phyloP scores from a whole-genome alignment of 2,329 filamentous ascomycete genomes.

The Ramularia endophylla region DNA sequence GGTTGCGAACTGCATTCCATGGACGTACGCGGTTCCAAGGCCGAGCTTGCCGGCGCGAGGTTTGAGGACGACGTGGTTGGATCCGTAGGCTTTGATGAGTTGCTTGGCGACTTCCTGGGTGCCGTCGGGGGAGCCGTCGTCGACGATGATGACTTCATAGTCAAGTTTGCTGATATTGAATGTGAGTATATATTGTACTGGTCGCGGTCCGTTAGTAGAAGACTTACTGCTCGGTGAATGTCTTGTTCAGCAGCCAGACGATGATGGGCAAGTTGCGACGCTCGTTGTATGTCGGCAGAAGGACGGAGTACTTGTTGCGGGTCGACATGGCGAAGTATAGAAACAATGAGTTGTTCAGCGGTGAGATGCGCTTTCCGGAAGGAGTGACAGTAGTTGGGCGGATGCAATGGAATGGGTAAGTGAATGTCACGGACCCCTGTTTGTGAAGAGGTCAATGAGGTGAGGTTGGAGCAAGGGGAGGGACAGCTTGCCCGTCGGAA shows the following conservation, averaged over 20 bases:
- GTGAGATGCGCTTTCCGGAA: too few relatives aligned
- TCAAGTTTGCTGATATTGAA: conserved; percentile 68
- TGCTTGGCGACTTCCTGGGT: conserved; percentile 87
- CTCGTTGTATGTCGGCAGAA: conserved; percentile 98
- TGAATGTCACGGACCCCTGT: too few relatives aligned
- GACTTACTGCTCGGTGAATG: conserved; percentile 77
- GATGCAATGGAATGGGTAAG: too few relatives aligned
- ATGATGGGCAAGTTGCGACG: conserved; percentile 95
- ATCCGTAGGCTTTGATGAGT: conserved; percentile 77
- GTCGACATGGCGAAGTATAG: conserved; percentile 32
- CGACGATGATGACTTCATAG: conserved; percentile 97
- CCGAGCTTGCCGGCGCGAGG: conserved; percentile 90
- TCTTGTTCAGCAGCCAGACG: conserved; percentile 86
- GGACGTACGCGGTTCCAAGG: conserved; percentile 94
- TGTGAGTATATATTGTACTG: too few relatives aligned
- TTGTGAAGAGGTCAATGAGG: too few relatives aligned
- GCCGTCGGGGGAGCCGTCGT: conserved; percentile 95
- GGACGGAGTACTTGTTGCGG: conserved; percentile 93
- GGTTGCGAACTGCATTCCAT: conserved; percentile 81
- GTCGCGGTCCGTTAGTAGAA: too few relatives aligned
- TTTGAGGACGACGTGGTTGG: conserved; percentile 68
- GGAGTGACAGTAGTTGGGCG: too few relatives aligned
- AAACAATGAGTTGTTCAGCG: too few relatives aligned
- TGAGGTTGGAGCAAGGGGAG: too few relatives aligned
- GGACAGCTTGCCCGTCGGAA: too few relatives aligned